Evolutionary conservation across 2,329 filamentous ascomycete species (phyloP), one percentile per base, ranked within the genome.

Genomic region (Myriosclerotinia duriaeana): DNA sequence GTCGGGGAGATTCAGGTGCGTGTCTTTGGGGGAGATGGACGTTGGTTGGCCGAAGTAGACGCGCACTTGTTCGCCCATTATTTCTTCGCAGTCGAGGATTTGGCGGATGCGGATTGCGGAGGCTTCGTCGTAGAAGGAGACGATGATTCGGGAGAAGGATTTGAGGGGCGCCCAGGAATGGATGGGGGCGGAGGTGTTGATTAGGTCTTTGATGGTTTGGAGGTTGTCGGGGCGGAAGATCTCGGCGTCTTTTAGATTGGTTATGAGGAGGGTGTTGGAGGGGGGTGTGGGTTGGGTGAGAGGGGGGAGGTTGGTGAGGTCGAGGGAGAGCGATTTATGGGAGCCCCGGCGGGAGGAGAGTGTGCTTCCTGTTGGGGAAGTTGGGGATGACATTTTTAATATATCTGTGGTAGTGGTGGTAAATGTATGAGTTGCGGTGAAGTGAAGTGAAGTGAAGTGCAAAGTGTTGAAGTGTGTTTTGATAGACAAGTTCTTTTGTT

Each of bases 211-310:
- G 74, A 94, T 90, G 68, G 85, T 87, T 73, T 89, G 85, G 67
- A 94, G 83, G 78, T 92, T 92, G 69, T 89, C 84, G 22, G 89
- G 82, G 67, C 85, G 82, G 83, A 94, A 95, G 80, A 92, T 87
- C 74, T 89, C 87, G 67, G 83, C 79, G 71, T 91, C 86, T 75
- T 88, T 81, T 68, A 95, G 86, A 80, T 92, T 92, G 74, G 91
- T 95, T 76, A 95, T 89, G 74, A 95, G 86, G 66, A 95, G 87
- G 0, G 91, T 95, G 81, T 95, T 95, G 71, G 89, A 90, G 7
- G 90, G 89, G 65, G 88, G 86, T 36, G 90, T 87, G n/a, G 91
- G 90, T 75, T 87, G 84, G 53, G 82, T 81, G 65, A 91, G 82
- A 46, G 89, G 85, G 60, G 91, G 90, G 53, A 94, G 80, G 74